Evolutionary conservation across 371 early-diverging fungal species (phyloP), one percentile per base, ranked within the genome.

Genomic region (Mucor racemosus): DNA sequence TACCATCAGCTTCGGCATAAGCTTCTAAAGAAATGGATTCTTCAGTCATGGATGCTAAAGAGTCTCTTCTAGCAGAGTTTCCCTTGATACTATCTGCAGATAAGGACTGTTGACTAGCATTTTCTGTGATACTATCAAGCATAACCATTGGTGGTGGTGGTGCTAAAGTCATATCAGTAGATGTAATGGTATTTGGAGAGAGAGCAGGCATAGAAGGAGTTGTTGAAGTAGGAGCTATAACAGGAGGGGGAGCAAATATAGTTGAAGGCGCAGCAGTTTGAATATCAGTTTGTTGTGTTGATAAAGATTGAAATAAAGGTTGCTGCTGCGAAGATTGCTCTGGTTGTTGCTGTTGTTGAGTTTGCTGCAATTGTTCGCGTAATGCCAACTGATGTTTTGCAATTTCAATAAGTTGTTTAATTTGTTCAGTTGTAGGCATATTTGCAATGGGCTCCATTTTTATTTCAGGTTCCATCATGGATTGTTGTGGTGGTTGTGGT

Each of bases 381-480:
- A 75, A 50, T 39, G 69, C 70, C 5, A 82, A 59, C 35, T 80
- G 82, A 4, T 60, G 71, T 44, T 82, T 82, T 42, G 82, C 82
- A 7, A 74, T 60, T 34, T 82, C 82, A 63, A 82, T 80, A 4
- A 82, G 65, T 36, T 78, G 75, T 19, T 76, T 78, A 33, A 82
- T 76, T 54, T 82, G 78, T 54, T 82, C 82, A 4, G 77, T 78
- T 2, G 80, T 71, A 10, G 78, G 78, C 65, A 75, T 68, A 48
- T 19, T 56, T 13, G 58, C 26, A 21, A 62, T 39, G 11, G 56
- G 59, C 19, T 62, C 65, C 39, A 39, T 39, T 19, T 63, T 57
- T 17, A 60, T 67, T 41, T 62, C 42, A 54, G 54, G 54, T 55
- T 53, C 54, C 36, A 54, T 34, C 26, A 35, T 38, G 8, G 38